Base-by-base conservation (phyloP, 1,284 basidiomycete genomes). In the Cutaneotrichosporon sp. region DNA sequence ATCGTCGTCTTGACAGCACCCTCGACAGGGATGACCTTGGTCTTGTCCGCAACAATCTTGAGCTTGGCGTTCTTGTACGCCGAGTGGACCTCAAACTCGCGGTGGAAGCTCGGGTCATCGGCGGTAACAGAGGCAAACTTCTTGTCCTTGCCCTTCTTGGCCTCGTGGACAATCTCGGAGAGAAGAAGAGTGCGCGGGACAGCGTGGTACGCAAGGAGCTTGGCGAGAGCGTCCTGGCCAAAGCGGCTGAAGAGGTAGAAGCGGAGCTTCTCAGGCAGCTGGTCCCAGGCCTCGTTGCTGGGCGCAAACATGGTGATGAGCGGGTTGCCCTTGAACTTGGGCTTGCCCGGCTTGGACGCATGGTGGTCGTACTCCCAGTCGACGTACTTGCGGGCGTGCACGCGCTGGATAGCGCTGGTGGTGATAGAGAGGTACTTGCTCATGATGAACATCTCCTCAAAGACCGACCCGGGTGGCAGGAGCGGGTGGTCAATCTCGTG, bases 201-300 rank as follows among this genome's bases (percentile, higher is more conserved):
- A 53, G 83, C 78, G 71, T 88, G 86, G 70, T 81, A 86, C 59
- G 82, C 77, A 21, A 88, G 67, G 14, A 87, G 64, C 72, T 86
- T 86, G 63, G 74, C 79, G 49, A 88, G 65, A 2, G 77, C 80
- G 36, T 68, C 72, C 45, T 74, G 72, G 8, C 86, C 86, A 52
- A 82, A 81, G 1, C 83, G 83, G 8, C 84, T 85, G 74, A 87
- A 87, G 50, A 88, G 77, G 77, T 79, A 88, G 34, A 78, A 63
- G 52, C 76, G 77, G 42, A 88, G 77, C 48, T 78, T 79, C 37
- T 59, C 66, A 0, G 86, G 86, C 20, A 88, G 77, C 9, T 66
- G 70, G 23, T 74, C 62, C 71, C 86, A 88, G 2, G 86, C 86
- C 8, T 67, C 68, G 66, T 87, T 86, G 46, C 79, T 79, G 0